Base-by-base conservation (phyloP, 805 yeast species). In the Candida nanaspora region DNA sequence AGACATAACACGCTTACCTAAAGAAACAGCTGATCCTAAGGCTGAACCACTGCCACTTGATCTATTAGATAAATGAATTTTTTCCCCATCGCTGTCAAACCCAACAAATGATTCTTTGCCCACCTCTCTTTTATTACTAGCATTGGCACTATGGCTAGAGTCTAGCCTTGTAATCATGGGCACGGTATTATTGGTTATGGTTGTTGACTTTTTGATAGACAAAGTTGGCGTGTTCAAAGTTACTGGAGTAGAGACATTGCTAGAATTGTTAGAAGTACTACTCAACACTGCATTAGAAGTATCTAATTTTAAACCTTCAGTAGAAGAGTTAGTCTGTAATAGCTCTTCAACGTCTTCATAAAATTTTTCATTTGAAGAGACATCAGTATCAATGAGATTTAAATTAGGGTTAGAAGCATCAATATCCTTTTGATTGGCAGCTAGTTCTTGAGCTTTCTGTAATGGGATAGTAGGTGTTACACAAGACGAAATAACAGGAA, bases 401-500 rank as follows among this genome's bases (percentile, higher is more conserved):
- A n/a, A 8, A 26, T 34, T 34, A 11, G 14, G 11, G n/a, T 34
- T 23, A 6, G 6, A 8, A 5, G 10, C 4, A 31, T 31, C 34
- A n/a, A 31, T 18, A 18, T 16, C 13, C 14, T 31, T 31, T 31
- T 31, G 34, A n/a, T 81, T 84, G 2, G 86, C 81, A 52, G 87
- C 68, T 59, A 93, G 61, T 53, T 81, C 95, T 61, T 87, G 95
- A 0, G 98, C 98, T 51, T 78, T 80, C 37, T 79, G 76, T 46
- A 93, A 66, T 10, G 95, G 80, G 8, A 93, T 88, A 0, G 98
- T 91, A n/a, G 98, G 98, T 0, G 97, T 87, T 11, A 84, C 82
- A 59, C 95, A 91, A 14, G 96, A 84, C 45, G 95, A 83, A 9
- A 89, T 82, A 2, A 87, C 93, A 1, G 98, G 97, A 13, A 85